Evolutionary conservation across 371 early-diverging fungal species (phyloP).

Genomic region (Mucor circinelloides): DNA sequence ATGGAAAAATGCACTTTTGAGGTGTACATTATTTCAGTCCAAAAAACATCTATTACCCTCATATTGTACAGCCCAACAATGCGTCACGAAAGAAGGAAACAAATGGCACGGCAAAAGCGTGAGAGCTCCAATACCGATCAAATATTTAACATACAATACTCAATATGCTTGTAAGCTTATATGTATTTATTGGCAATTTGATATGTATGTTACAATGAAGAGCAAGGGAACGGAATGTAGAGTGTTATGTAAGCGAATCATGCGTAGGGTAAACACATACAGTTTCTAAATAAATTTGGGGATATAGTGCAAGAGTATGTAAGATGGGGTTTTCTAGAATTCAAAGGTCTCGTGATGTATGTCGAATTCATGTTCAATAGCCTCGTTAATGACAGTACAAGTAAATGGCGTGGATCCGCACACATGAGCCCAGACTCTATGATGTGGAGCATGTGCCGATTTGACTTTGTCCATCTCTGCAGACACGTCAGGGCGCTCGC

Average conservation of each 20-base stretch:
- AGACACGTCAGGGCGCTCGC: slow-evolving; percentile 29
- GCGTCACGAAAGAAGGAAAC: neutral
- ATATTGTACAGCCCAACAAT: too few species aligned
- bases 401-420: slow-evolving; percentile 45
- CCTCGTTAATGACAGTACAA: slow-evolving; percentile 35
- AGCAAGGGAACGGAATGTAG: neutral
- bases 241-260: neutral
- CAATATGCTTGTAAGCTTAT: too few species aligned
- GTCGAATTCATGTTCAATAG: slow-evolving; percentile 30
- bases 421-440: slow-evolving; percentile 38
- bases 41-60: too few species aligned
- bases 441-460: slow-evolving; percentile 9
- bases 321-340: slow-evolving; percentile 23
- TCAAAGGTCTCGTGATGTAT: slow-evolving; percentile 50
- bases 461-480: slow-evolving; percentile 30
- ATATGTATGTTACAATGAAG: neutral
- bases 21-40: too few species aligned
- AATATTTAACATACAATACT: too few species aligned
- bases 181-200: too few species aligned
- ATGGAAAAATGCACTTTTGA: neutral
- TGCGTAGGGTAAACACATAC: neutral
- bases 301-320: neutral
- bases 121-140: too few species aligned
- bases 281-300: neutral
- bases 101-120: neutral